Evolutionary conservation across 768 basidiomycete genomes (phyloP).

Genomic region (Rubroboletus satanas): DNA sequence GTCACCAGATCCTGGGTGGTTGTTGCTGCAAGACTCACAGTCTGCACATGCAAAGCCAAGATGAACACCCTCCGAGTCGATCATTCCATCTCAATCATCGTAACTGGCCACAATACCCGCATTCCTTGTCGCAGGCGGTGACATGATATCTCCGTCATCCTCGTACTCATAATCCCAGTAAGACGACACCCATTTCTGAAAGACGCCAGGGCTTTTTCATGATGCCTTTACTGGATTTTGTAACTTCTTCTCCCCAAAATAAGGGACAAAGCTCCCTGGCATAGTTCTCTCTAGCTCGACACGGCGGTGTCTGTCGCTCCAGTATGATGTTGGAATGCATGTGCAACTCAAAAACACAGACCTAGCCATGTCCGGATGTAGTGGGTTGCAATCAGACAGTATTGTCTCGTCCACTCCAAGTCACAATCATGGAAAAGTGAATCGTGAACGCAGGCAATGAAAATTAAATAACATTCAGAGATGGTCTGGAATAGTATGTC

Average conservation of each 20-base stretch:
- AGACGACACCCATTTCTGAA: not conserved
- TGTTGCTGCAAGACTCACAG: no score
- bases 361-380: no score
- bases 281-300: constrained; percentile 1
- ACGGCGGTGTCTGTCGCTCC: not conserved
- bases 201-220: not conserved
- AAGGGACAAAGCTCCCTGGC: not conserved
- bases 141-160: constrained; percentile 1
- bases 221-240: not conserved
- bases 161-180: not conserved
- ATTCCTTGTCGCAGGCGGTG: constrained; percentile 9
- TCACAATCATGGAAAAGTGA: no score
- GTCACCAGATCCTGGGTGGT: no score
- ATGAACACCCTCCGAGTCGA: not conserved
- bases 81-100: not conserved
- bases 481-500: no score
- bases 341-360: not conserved
- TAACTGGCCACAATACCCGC: constrained; percentile 4
- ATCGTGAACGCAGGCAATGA: no score
- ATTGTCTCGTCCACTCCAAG: no score
- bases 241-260: constrained; percentile 1
- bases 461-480: no score
- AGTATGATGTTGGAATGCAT: not conserved
- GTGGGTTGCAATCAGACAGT: no score
- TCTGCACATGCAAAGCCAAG: not conserved